Percentiles rank a stretch among this genome's conserved stretches.
Conservation (phyloP, 176 grass and related monocot species). For the Puccinellia tenuiflora region DNA sequence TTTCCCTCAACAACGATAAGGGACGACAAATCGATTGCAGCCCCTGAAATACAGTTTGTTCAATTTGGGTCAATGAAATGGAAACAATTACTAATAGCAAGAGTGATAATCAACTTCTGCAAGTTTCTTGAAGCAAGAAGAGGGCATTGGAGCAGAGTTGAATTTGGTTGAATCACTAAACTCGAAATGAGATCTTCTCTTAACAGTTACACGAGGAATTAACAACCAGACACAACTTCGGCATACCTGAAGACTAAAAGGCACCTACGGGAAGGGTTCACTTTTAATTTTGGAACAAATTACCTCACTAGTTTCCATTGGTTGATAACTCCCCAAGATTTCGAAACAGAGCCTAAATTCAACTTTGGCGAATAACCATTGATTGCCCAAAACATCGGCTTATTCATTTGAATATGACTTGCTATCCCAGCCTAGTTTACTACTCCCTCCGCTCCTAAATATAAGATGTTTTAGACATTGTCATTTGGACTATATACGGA, state of each 20-base stretch:
- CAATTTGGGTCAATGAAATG: constrained; percentile 1
- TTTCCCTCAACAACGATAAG: constrained; percentile 82
- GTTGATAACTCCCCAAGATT: background rate
- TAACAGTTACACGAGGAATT: background rate
- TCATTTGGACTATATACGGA: no score
- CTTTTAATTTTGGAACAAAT: background rate
- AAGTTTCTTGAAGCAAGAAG: background rate
- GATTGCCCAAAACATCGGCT: background rate
- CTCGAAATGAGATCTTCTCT: background rate
- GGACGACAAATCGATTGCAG: constrained; percentile 81
- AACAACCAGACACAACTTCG: background rate
- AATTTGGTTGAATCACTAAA: background rate
- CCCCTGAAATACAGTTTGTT: constrained; percentile 50
- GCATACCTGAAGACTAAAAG: background rate
- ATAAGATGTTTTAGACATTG: no score
- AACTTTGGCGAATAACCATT: background rate
- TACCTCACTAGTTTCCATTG: background rate
- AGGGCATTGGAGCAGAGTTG: background rate
- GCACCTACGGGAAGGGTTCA: background rate
- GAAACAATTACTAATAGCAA: background rate
- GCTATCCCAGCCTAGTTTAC: background rate
- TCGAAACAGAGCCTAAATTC: background rate
- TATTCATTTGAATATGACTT: background rate
- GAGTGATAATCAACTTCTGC: background rate
- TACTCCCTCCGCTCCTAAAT: no score